Percentiles rank a stretch among this genome's conserved stretches.
Evolutionary conservation across 352 stramenopile genomes (phyloP).

Genomic region (Globisporangium sylvaticum): DNA sequence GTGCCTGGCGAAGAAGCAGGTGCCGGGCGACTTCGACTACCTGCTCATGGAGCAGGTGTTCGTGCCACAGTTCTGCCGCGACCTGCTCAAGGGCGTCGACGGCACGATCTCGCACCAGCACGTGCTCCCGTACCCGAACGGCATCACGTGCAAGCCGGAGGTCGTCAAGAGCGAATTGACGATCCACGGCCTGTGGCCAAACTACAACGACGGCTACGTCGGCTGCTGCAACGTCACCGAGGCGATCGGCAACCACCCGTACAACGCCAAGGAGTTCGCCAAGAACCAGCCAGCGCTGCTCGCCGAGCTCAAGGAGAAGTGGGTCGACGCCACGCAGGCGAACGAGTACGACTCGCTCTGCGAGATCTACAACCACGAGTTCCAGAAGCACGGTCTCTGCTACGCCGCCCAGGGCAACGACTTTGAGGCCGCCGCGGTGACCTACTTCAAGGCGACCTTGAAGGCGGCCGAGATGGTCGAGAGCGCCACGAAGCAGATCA

Average conservation of each 20-base stretch:
- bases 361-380: slow-evolving; percentile 86
- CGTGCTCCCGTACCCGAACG: slow-evolving; percentile 57
- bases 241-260: slow-evolving; percentile 50
- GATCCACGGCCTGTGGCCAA: slow-evolving; percentile 77
- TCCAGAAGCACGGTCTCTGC: slow-evolving; percentile 86
- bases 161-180: slow-evolving; percentile 55
- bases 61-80: slow-evolving; percentile 79
- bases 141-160: slow-evolving; percentile 39
- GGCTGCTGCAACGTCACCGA: slow-evolving; percentile 64
- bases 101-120: slow-evolving; percentile 79
- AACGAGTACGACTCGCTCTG: slow-evolving; percentile 41
- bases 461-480: slow-evolving; percentile 13
- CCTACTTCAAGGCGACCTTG: slow-evolving; percentile 20
- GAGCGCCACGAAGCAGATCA: slow-evolving; percentile 15
- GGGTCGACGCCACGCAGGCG: slow-evolving; percentile 33
- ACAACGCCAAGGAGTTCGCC: slow-evolving; percentile 41
- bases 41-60: slow-evolving; percentile 77
- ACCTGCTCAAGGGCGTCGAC: slow-evolving; percentile 68
- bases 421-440: slow-evolving; percentile 14
- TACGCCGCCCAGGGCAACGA: slow-evolving; percentile 38
- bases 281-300: slow-evolving; percentile 49
- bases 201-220: slow-evolving; percentile 73
- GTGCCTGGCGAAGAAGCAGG: slow-evolving; percentile 62
- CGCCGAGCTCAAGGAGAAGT: slow-evolving; percentile 51
- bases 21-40: slow-evolving; percentile 74